Evolutionary conservation across 129 eudicot genomes (phyloP).

Genomic region (Chrysanthemum lavandulifolium): DNA sequence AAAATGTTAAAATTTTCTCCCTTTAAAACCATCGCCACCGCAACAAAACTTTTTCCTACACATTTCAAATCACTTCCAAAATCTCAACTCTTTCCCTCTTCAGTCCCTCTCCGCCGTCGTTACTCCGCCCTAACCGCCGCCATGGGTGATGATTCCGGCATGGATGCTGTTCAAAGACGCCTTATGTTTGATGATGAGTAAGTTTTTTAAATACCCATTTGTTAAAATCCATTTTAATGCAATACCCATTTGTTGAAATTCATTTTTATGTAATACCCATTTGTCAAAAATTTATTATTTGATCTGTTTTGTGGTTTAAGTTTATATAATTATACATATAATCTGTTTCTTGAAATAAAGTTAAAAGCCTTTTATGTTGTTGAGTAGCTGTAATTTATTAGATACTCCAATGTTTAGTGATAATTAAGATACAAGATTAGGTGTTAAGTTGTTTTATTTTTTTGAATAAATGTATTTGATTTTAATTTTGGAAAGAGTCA

Average conservation of each 20-base stretch:
- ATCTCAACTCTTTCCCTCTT: neutral
- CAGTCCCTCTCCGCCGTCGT: constrained; percentile 16
- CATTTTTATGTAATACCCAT: neutral
- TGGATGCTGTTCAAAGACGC: constrained; percentile 89
- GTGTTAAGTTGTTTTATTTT: too few species aligned
- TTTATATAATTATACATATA: too few species aligned
- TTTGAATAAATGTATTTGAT: too few species aligned
- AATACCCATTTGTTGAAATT: neutral
- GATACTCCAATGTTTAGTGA: too few species aligned
- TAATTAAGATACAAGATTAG: too few species aligned
- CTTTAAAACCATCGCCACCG: constrained; percentile 37
- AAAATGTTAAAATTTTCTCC: constrained; percentile 32
- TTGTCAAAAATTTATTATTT: too few species aligned
- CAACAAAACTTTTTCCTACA: constrained; percentile 6
- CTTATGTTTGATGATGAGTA: constrained; percentile 97
- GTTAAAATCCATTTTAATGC: neutral
- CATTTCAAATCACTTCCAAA: constrained; percentile 18
- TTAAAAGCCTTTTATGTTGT: neutral
- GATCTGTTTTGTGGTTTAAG: neutral
- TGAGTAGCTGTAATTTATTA: neutral
- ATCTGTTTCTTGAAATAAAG: too few species aligned
- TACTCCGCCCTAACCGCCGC: constrained; percentile 21
- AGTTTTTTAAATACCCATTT: constrained; percentile 18
- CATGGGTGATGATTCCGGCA: constrained; percentile 78
- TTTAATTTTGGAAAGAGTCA: too few species aligned